A percentile compares a stretch with the other conserved stretches of the same genome.
phyloP scores from a whole-genome alignment of 2,329 filamentous ascomycete genomes.

The Cercospora beticola region DNA sequence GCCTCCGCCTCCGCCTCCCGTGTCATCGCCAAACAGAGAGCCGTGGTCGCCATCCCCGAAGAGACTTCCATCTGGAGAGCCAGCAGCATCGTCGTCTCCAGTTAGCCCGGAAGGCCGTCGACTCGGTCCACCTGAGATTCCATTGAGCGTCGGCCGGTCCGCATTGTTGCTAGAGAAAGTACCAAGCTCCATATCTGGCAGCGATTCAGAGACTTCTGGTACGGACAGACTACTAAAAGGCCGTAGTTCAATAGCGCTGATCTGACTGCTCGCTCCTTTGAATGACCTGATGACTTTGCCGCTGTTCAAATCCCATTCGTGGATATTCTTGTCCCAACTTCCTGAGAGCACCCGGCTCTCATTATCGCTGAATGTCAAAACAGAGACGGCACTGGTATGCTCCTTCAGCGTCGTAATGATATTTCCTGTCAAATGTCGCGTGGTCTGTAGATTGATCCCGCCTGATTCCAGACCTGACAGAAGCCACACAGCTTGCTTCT shows the following conservation, averaged over 20 bases:
- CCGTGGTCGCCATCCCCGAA: conserved; percentile 72
- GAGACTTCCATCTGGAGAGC: conserved; percentile 73
- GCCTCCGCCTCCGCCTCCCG: conserved; percentile 51
- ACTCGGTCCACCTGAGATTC: conserved; percentile 43
- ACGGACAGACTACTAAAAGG: conserved; percentile 74
- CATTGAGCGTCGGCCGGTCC: conserved; percentile 58
- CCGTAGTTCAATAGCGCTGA: conserved; percentile 82
- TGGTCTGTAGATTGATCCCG: conserved; percentile 87
- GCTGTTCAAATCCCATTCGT: conserved; percentile 93
- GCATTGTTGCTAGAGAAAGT: conserved; percentile 76
- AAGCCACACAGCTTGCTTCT: conserved; percentile 87
- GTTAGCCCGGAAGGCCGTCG: conserved; percentile 22
- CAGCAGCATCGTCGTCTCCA: conserved; percentile 58
- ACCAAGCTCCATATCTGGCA: conserved; percentile 56
- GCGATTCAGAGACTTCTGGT: conserved; percentile 68
- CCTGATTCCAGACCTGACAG: conserved; percentile 88
- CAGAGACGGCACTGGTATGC: conserved; percentile 89
- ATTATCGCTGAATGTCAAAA: conserved; percentile 76
- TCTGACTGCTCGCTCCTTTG: conserved; percentile 74
- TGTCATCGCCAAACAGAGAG: conserved; percentile 79
- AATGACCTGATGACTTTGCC: conserved; percentile 75
- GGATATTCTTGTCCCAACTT: conserved; percentile 92
- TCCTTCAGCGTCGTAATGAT: conserved; percentile 76
- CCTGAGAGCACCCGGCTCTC: conserved; percentile 86
- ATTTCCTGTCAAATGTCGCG: conserved; percentile 92